phyloP scores from a whole-genome alignment of 176 grass and related monocot species.

The Triticum monococcum region DNA sequence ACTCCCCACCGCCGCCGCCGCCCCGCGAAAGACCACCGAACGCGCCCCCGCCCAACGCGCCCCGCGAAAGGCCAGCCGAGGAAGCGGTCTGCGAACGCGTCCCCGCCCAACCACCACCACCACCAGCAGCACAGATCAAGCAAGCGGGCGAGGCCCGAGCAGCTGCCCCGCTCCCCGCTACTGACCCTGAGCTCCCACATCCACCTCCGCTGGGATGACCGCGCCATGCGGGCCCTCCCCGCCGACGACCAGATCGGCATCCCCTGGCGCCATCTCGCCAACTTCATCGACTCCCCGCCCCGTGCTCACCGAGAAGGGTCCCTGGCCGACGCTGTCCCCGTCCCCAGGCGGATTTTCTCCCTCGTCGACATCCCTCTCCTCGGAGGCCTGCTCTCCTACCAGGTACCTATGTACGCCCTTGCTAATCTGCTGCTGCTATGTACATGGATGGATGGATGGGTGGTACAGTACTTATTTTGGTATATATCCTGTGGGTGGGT shows the following conservation, averaged over 20 bases:
- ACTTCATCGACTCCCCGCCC: slow-evolving; percentile 40
- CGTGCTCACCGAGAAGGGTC: neutral
- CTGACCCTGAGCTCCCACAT: slow-evolving; percentile 46
- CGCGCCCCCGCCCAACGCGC: no score
- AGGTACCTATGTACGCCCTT: no score
- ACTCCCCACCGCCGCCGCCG: neutral
- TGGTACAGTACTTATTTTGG: no score
- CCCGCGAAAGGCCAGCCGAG: slow-evolving; percentile 4
- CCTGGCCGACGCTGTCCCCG: slow-evolving; percentile 43
- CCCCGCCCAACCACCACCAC: neutral
- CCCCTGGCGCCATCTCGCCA: slow-evolving; percentile 43
- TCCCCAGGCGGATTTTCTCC: slow-evolving; percentile 51
- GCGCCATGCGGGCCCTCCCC: slow-evolving; percentile 42
- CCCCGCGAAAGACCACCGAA: neutral
- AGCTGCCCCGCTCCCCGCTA: neutral
- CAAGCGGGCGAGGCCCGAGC: no score
- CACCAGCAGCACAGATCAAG: slow-evolving; percentile 41
- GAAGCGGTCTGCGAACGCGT: neutral
- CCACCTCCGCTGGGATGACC: slow-evolving; percentile 49
- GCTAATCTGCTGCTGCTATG: no score
- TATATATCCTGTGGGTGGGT: no score
- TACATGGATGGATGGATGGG: no score
- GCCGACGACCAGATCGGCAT: slow-evolving; percentile 55
- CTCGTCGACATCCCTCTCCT: slow-evolving; percentile 36
- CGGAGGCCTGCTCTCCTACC: slow-evolving; percentile 46